Conservation (phyloP, 768 basidiomycete genomes). For the Leccinum olivaceopallidum region DNA sequence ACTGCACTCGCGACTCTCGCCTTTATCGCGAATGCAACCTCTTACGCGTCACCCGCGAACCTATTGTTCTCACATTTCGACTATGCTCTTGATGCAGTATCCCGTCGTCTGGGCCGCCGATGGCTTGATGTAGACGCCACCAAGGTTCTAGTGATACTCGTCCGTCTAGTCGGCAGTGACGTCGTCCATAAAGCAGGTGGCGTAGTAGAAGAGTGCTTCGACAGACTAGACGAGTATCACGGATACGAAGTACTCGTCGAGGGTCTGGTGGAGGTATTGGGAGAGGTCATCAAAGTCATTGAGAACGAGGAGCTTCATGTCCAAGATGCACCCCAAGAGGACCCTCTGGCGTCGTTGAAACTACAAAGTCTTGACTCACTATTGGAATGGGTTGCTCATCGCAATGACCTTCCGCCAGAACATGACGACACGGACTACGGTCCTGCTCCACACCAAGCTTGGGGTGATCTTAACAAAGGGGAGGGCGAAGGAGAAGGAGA, state of each 20-base stretch:
- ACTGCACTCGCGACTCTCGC: slow-evolving; percentile 76
- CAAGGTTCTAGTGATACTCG: slow-evolving; percentile 80
- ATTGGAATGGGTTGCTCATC: slow-evolving; percentile 62
- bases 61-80: slow-evolving; percentile 94
- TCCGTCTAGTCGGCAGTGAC: slow-evolving; percentile 83
- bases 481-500: slow-evolving; percentile 27
- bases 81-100: slow-evolving; percentile 90
- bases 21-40: slow-evolving; percentile 69
- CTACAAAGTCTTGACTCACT: slow-evolving; percentile 49
- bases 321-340: slow-evolving; percentile 20
- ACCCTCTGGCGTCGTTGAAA: slow-evolving; percentile 24
- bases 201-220: slow-evolving; percentile 97
- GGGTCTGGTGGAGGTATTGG: slow-evolving; percentile 83
- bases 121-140: slow-evolving; percentile 89
- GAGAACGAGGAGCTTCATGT: slow-evolving; percentile 48
- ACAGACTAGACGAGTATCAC: slow-evolving; percentile 93
- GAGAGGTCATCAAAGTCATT: slow-evolving; percentile 81
- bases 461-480: slow-evolving; percentile 43
- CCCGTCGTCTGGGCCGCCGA: slow-evolving; percentile 74
- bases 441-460: slow-evolving; percentile 57
- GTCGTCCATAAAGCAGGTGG: slow-evolving; percentile 90
- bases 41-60: slow-evolving; percentile 88
- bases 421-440: slow-evolving; percentile 53
- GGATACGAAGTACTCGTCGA: slow-evolving; percentile 88
- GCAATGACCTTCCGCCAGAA: slow-evolving; percentile 37